phyloP scores from a whole-genome alignment of 2,329 filamentous ascomycete species.

The Talaromyces sp. region DNA sequence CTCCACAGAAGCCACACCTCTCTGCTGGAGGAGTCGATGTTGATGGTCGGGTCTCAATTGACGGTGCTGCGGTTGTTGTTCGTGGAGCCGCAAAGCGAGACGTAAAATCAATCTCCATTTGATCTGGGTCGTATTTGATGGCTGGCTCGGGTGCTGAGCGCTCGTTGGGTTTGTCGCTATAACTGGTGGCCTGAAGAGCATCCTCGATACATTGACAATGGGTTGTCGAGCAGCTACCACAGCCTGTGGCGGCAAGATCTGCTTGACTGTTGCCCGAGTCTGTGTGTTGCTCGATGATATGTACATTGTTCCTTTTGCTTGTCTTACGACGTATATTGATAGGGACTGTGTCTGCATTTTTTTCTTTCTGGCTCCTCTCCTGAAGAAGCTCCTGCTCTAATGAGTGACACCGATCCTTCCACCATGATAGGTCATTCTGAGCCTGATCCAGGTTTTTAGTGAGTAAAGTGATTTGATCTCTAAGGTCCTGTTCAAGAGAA shows the following conservation, averaged over 20 bases:
- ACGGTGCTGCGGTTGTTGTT: background rate
- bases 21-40: conserved; percentile 47
- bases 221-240: conserved; percentile 62
- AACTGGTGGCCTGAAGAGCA: conserved; percentile 46
- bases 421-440: conserved; percentile 48
- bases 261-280: conserved; percentile 20
- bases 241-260: conserved; percentile 48
- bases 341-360: conserved; percentile 12
- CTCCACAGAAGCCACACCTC: conserved; percentile 76
- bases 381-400: conserved; percentile 60
- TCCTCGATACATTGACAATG: conserved; percentile 62
- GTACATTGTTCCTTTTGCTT: conserved; percentile 9
- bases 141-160: conserved; percentile 51
- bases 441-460: conserved; percentile 66
- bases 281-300: background rate
- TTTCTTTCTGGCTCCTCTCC: conserved; percentile 38
- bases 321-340: conserved; percentile 18
- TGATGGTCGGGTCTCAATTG: background rate
- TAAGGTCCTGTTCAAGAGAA: conserved; percentile 48
- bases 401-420: conserved; percentile 55
- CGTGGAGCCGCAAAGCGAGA: conserved; percentile 53
- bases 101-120: conserved; percentile 72
- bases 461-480: conserved; percentile 53
- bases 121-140: conserved; percentile 45
- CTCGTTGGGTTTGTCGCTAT: conserved; percentile 35